Evolutionary conservation across 805 yeast genomes (phyloP).

Genomic region (Clavispora fructus): DNA sequence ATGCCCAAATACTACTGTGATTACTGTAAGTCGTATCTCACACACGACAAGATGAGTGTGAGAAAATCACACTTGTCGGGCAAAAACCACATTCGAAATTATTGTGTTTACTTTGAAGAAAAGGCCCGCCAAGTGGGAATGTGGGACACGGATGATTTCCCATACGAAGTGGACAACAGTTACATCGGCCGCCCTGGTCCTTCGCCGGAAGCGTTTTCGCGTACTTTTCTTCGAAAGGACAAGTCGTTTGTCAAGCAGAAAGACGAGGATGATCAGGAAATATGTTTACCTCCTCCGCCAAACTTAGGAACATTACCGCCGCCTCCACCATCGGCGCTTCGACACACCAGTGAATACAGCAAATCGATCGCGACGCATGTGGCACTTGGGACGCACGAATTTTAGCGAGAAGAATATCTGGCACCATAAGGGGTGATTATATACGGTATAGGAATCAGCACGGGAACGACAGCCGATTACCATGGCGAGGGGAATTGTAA

Average conservation of each 20-base stretch:
- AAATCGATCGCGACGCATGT: conserved; percentile 9
- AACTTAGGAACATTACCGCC: conserved; percentile 10
- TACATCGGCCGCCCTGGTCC: conserved; percentile 33
- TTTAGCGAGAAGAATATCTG: conserved; percentile 1
- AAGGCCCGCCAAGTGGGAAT: conserved; percentile 27
- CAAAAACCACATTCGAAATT: conserved; percentile 64
- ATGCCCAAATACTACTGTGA: conserved; percentile 81
- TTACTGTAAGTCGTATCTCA: conserved; percentile 74
- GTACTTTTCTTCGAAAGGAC: conserved; percentile 7
- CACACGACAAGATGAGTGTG: conserved; percentile 87
- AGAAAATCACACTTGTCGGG: conserved; percentile 77
- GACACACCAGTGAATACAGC: conserved; percentile 10
- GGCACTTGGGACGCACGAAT: conserved; percentile 9
- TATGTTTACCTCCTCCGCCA: conserved; percentile 18
- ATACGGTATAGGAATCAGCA: not conserved
- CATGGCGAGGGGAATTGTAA: not conserved
- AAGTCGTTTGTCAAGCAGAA: conserved; percentile 11
- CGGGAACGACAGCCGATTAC: not conserved
- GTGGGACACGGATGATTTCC: conserved; percentile 25
- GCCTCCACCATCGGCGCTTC: conserved; percentile 14
- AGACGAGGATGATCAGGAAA: conserved; percentile 6
- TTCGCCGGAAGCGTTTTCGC: conserved; percentile 11
- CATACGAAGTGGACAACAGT: conserved; percentile 32
- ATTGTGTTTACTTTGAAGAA: conserved; percentile 67
- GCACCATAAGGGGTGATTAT: not conserved